A percentile compares a stretch with the other conserved stretches of the same genome.
Evolutionary conservation across 2,329 filamentous ascomycete species (phyloP).

Genomic region (Endothia cerciana): DNA sequence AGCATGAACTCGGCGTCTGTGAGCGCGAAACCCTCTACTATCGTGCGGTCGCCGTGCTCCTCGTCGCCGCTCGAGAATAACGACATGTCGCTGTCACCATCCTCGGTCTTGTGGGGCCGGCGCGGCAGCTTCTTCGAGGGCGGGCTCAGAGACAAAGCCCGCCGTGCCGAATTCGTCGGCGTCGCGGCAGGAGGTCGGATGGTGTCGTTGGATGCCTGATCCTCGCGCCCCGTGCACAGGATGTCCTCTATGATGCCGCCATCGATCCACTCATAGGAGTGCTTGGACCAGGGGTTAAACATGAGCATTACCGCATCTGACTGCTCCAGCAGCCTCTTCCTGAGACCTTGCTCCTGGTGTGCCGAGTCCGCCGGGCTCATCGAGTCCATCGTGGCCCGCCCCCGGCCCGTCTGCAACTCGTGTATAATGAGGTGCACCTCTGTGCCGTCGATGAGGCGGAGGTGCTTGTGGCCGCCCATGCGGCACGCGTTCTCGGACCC

Average conservation of each 20-base stretch:
- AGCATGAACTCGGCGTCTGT: conserved; percentile 14
- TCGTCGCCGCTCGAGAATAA: conserved; percentile 12
- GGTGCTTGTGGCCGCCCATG: conserved; percentile 21
- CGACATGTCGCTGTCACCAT: neutral
- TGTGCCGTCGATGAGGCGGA: conserved; percentile 9
- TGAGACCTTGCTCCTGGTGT: neutral
- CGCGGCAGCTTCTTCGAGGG: conserved; percentile 2
- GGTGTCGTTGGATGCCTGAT: conserved; percentile 9
- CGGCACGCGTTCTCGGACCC: neutral
- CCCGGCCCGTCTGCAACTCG: conserved; percentile 5
- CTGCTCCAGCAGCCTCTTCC: conserved; percentile 22
- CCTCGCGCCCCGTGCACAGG: conserved; percentile 15
- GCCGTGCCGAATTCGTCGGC: conserved; percentile 13
- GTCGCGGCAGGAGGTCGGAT: conserved; percentile 5
- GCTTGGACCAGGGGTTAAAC: conserved; percentile 22
- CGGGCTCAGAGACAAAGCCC: neutral
- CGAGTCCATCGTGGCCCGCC: conserved; percentile 12
- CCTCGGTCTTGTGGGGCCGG: neutral
- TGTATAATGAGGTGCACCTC: conserved; percentile 24
- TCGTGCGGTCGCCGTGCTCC: conserved; percentile 1
- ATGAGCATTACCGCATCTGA: conserved; percentile 24
- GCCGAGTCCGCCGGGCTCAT: conserved; percentile 8
- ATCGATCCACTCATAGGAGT: conserved; percentile 21
- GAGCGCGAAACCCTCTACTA: conserved; percentile 15
- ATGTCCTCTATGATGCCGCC: conserved; percentile 15